Evolutionary conservation across 2,329 filamentous ascomycete species (phyloP).

Genomic region (Monosporascus sp.): DNA sequence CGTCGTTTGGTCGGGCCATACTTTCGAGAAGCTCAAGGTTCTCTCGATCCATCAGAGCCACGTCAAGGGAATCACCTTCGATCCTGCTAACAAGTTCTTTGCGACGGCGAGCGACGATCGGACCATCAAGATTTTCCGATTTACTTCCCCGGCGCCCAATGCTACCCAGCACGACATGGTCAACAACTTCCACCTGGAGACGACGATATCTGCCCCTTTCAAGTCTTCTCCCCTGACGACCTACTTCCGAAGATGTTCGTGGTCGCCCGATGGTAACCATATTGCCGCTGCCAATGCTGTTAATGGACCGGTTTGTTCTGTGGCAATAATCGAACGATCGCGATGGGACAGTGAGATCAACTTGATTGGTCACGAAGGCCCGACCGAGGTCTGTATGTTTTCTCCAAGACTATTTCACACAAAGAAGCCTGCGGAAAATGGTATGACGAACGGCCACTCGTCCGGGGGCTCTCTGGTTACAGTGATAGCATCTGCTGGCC

Average conservation of each 20-base stretch:
- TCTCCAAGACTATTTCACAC: conserved; percentile 85
- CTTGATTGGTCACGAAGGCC: conserved; percentile 92
- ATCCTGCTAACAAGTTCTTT: conserved; percentile 98
- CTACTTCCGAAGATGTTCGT: conserved; percentile 93
- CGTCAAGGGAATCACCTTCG: conserved; percentile 97
- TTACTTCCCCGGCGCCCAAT: conserved; percentile 84
- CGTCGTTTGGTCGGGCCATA: conserved; percentile 96
- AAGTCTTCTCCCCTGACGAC: conserved; percentile 89
- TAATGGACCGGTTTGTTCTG: conserved; percentile 94
- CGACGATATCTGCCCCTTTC: conserved; percentile 85
- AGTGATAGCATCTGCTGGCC: conserved; percentile 92
- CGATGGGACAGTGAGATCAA: conserved; percentile 97
- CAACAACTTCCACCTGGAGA: conserved; percentile 92
- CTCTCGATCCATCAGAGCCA: conserved; percentile 91
- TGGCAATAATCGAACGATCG: conserved; percentile 89
- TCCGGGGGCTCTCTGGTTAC: conserved; percentile 61
- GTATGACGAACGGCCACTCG: conserved; percentile 42
- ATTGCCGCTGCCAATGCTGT: conserved; percentile 96
- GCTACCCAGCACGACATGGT: conserved; percentile 92
- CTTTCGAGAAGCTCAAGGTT: conserved; percentile 96
- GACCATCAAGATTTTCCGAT: conserved; percentile 93
- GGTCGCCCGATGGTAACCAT: conserved; percentile 95
- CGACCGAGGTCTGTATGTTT: conserved; percentile 95
- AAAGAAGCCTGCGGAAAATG: conserved; percentile 55
- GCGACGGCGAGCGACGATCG: conserved; percentile 96